A percentile compares a stretch with the other conserved stretches of the same genome.
Conservation (phyloP, 2,329 filamentous ascomycete species). For the Colletotrichum plurivorum region DNA sequence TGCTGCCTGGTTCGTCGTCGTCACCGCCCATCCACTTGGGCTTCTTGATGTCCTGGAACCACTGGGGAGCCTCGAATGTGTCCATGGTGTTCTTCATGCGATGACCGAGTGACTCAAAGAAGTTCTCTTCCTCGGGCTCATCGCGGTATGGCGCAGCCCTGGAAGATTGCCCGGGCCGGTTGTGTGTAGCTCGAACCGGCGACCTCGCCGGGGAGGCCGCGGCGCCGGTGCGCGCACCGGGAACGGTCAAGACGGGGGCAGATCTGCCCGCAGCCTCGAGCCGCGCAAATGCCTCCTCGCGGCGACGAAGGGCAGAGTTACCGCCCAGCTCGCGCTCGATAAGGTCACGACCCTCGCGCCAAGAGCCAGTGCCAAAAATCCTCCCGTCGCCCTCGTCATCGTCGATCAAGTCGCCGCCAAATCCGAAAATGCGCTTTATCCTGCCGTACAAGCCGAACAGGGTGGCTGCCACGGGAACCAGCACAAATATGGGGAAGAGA, state of each 20-base stretch:
- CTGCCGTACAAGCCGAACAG: constrained; percentile 91
- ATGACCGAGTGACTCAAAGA: constrained; percentile 87
- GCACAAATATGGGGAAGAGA: constrained; percentile 89
- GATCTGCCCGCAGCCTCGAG: constrained; percentile 51
- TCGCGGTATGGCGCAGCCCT: constrained; percentile 48
- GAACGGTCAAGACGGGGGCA: constrained; percentile 64
- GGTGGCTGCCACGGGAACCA: constrained; percentile 87
- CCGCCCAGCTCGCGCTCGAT: constrained; percentile 89
- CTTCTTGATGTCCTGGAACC: constrained; percentile 84
- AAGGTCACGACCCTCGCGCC: constrained; percentile 91
- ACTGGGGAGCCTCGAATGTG: constrained; percentile 83
- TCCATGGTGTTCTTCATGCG: constrained; percentile 94
- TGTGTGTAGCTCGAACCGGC: constrained; percentile 60
- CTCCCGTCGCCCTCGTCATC: constrained; percentile 77
- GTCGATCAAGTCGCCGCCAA: constrained; percentile 81
- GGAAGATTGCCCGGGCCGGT: constrained; percentile 45
- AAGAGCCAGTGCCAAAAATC: constrained; percentile 83
- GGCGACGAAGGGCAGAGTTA: constrained; percentile 66
- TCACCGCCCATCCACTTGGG: constrained; percentile 85
- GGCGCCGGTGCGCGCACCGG: constrained; percentile 53
- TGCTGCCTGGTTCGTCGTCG: constrained; percentile 53
- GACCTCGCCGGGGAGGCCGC: constrained; percentile 55
- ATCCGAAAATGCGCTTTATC: constrained; percentile 82
- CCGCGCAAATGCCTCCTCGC: constrained; percentile 58
- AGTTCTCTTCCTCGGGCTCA: constrained; percentile 79